phyloP scores from a whole-genome alignment of 1,284 basidiomycete genomes.

The Mixia osmundae region DNA sequence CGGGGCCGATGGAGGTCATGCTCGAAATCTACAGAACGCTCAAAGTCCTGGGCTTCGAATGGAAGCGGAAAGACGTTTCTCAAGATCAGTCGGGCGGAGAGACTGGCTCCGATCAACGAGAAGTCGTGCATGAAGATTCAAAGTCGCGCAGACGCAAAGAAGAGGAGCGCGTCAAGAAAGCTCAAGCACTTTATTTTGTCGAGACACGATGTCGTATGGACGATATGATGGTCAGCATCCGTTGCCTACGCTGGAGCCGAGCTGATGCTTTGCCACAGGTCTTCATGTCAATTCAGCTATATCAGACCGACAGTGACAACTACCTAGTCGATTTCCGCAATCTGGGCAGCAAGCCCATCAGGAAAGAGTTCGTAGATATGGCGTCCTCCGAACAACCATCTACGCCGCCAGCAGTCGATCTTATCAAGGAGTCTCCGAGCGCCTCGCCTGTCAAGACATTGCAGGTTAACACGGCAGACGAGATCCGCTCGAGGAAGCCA shows the following conservation, averaged over 20 bases:
- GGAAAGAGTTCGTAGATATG: conserved; percentile 9
- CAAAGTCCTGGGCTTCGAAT: conserved; percentile 86
- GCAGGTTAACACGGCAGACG: neutral
- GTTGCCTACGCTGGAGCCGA: neutral
- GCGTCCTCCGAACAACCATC: conserved; percentile 2
- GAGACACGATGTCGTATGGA: conserved; percentile 76
- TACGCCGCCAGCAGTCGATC: neutral
- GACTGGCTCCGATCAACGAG: conserved; percentile 2
- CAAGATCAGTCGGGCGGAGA: too few relatives aligned
- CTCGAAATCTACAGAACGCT: conserved; percentile 89
- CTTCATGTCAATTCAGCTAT: conserved; percentile 89
- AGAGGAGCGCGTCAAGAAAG: conserved; percentile 26
- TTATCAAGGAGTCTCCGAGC: too few relatives aligned
- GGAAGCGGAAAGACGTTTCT: conserved; percentile 30
- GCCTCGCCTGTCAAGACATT: neutral
- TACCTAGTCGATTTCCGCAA: conserved; percentile 97
- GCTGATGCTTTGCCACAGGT: conserved; percentile 29
- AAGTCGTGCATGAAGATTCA: conserved; percentile 23
- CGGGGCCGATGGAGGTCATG: conserved; percentile 98
- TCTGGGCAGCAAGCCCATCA: conserved; percentile 34
- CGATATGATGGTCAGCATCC: conserved; percentile 56
- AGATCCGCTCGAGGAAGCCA: conserved; percentile 28
- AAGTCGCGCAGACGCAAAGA: conserved; percentile 19
- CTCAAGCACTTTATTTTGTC: conserved; percentile 58
- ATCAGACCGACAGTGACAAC: conserved; percentile 83